Conservation (phyloP, 176 grass and related monocot species). For the Guadua angustifolia region DNA sequence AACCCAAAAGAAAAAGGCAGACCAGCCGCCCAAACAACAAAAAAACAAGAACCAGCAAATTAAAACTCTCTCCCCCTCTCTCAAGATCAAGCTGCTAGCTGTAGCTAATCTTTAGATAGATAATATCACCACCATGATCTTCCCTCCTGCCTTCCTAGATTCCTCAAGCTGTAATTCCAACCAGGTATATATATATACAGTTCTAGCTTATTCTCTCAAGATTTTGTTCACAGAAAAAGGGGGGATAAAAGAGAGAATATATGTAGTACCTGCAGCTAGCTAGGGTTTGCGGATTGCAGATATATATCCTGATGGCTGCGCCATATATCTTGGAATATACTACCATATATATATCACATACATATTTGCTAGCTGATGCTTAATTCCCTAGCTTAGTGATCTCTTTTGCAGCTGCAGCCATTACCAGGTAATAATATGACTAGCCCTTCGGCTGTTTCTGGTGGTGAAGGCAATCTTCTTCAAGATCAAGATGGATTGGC, state of each 20-base stretch:
- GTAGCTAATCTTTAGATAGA: neutral
- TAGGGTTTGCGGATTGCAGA: constrained; percentile 18
- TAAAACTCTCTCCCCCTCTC: neutral
- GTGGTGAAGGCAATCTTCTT: neutral
- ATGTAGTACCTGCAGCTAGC: neutral
- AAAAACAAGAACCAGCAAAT: constrained; percentile 34
- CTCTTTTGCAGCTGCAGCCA: constrained; percentile 43
- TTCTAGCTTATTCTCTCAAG: constrained; percentile 21
- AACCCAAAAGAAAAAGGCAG: neutral
- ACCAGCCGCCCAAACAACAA: constrained; percentile 26
- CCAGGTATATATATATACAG: constrained; percentile 50
- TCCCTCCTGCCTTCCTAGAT: constrained; percentile 52
- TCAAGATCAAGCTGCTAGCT: constrained; percentile 6
- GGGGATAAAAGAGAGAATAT: neutral
- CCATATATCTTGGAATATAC: constrained; percentile 31
- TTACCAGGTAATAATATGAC: neutral
- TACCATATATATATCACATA: neutral
- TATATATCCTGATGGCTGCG: neutral
- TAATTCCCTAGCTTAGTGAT: neutral
- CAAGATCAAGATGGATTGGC: constrained; percentile 3
- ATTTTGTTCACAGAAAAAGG: constrained; percentile 14
- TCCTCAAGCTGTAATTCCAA: constrained; percentile 52
- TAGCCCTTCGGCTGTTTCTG: neutral
- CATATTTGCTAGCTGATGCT: neutral
- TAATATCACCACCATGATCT: constrained; percentile 49